Evolutionary conservation across 139 green algal genomes (phyloP).

Genomic region (Chlamydomonas incerta): DNA sequence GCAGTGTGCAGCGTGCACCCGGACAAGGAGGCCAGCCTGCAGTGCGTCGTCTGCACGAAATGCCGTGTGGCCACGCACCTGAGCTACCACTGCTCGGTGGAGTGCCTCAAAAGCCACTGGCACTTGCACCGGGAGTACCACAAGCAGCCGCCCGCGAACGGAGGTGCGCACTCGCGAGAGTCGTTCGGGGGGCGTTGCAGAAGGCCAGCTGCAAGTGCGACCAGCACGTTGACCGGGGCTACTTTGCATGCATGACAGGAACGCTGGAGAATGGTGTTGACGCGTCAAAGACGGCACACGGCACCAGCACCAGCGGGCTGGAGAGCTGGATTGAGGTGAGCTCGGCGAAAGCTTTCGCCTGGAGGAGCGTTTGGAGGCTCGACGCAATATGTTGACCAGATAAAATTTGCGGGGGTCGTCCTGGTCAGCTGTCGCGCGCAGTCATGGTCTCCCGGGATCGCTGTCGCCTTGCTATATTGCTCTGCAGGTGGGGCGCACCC

Average conservation of each 20-base stretch:
- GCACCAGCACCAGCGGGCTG: slow-evolving; percentile 71
- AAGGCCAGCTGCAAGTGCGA: no score
- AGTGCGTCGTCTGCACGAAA: slow-evolving; percentile 93
- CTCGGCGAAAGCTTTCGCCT: not conserved
- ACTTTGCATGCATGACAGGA: slow-evolving; percentile 8
- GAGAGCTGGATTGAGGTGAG: slow-evolving; percentile 86
- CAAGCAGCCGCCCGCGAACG: slow-evolving; percentile 55
- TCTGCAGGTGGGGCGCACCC: slow-evolving; percentile 73
- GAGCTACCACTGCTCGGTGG: slow-evolving; percentile 91
- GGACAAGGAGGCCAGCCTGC: slow-evolving; percentile 86
- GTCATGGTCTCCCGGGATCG: not conserved
- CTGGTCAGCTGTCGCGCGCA: not conserved
- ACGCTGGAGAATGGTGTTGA: slow-evolving; percentile 62
- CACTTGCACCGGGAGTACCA: slow-evolving; percentile 91
- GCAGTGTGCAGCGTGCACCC: slow-evolving; percentile 90
- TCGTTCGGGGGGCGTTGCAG: not conserved
- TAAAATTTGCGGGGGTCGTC: not conserved
- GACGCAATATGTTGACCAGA: not conserved
- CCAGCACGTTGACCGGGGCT: not conserved
- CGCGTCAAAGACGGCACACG: slow-evolving; percentile 45
- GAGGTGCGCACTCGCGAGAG: slow-evolving; percentile 23
- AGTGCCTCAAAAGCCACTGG: slow-evolving; percentile 95
- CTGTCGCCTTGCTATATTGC: not conserved
- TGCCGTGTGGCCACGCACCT: slow-evolving; percentile 79
- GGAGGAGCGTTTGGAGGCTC: no score